Evolutionary conservation across 169 alveolate species (phyloP).

Genomic region (Babesia ovis): DNA sequence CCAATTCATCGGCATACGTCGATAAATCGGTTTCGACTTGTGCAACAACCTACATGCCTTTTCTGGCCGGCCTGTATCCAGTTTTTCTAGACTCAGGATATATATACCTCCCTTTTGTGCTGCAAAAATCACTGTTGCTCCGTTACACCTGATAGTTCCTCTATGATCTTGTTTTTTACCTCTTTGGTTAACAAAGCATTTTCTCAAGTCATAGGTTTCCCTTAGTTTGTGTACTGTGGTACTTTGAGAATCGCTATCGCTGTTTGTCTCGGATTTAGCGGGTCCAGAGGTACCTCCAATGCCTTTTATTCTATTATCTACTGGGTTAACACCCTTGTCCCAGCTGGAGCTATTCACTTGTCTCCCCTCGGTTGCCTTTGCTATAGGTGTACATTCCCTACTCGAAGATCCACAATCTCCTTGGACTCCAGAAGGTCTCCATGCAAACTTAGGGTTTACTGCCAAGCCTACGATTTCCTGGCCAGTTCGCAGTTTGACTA

Average conservation of each 20-base stretch:
- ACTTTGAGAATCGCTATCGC: not conserved
- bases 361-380: not conserved
- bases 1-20: slow-evolving; percentile 18
- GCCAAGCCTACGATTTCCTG: slow-evolving; percentile 5
- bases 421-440: not conserved
- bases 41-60: slow-evolving; percentile 15
- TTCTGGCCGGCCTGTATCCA: not conserved
- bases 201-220: slow-evolving; percentile 23
- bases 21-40: not conserved
- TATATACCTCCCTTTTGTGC: slow-evolving; percentile 7
- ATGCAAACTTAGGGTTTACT: slow-evolving; percentile 25
- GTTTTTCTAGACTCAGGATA: slow-evolving; percentile 2
- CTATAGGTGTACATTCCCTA: too few species aligned
- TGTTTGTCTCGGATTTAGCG: not conserved
- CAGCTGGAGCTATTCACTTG: not conserved
- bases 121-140: slow-evolving; percentile 2
- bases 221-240: not conserved
- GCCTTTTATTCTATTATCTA: not conserved
- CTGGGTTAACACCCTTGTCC: not conserved
- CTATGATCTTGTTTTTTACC: not conserved
- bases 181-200: not conserved
- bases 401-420: too few species aligned
- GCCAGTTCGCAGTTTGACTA: slow-evolving; percentile 31
- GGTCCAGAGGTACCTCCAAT: not conserved
- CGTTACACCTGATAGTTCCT: not conserved